These are phyloP conservation scores for Emergomyces orientalis DNA, from an alignment of 2,329 filamentous ascomycete genomes.

Conservation along the genomic window DNA sequence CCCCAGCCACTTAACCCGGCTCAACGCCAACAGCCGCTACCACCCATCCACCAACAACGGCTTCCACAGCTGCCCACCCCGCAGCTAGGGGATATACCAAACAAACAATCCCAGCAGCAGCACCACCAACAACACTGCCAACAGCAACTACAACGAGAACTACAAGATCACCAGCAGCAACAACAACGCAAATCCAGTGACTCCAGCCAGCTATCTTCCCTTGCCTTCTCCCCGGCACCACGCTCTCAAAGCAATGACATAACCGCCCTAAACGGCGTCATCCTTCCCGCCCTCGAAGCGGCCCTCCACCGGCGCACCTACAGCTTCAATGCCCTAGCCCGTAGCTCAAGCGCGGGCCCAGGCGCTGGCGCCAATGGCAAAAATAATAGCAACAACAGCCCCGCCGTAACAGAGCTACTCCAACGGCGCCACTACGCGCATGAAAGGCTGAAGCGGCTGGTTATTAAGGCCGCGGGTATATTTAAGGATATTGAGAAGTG, in stretches of 20 bases:
- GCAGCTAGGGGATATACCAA: slow-evolving; percentile 48
- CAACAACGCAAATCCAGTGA: slow-evolving; percentile 10
- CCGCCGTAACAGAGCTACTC: slow-evolving; percentile 44
- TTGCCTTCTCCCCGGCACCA: slow-evolving; percentile 15
- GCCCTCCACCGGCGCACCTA: slow-evolving; percentile 69
- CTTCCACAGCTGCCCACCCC: slow-evolving; percentile 30
- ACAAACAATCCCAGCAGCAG: slow-evolving; percentile 21
- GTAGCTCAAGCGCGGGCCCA: slow-evolving; percentile 15
- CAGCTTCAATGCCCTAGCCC: slow-evolving; percentile 40
- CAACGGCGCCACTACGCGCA: slow-evolving; percentile 66
- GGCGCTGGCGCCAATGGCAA: slow-evolving; percentile 6
- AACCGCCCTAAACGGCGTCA: slow-evolving; percentile 80
- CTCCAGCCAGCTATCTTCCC: slow-evolving; percentile 12
- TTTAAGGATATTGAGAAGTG: slow-evolving; percentile 86
- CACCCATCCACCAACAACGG: slow-evolving; percentile 10
- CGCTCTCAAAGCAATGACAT: slow-evolving; percentile 56
- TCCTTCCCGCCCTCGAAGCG: slow-evolving; percentile 85
- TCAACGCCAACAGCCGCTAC: slow-evolving; percentile 10
- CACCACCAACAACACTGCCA: slow-evolving; percentile 9
- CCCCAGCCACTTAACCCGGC: slow-evolving; percentile 13
- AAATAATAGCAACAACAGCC: slow-evolving; percentile 29
- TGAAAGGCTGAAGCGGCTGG: slow-evolving; percentile 69
- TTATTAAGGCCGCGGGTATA: slow-evolving; percentile 70
- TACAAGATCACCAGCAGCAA: slow-evolving; percentile 10
- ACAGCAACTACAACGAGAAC: slow-evolving; percentile 21